A percentile compares a stretch with the other conserved stretches of the same genome.
phyloP scores from a whole-genome alignment of 441 rosid genomes.

The Geranium incanum region DNA sequence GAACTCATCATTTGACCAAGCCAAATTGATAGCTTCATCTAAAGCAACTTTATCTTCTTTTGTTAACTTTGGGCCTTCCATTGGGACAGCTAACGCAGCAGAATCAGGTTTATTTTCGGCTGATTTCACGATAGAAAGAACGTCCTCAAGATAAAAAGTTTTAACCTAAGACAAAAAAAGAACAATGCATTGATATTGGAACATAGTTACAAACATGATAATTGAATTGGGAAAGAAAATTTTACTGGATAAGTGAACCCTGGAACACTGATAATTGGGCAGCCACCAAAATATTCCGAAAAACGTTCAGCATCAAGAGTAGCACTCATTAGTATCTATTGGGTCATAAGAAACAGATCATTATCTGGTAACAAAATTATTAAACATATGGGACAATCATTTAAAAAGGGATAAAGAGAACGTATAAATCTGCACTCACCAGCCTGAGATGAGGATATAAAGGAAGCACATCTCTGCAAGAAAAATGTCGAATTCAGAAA shows the following conservation, averaged over 20 bases:
- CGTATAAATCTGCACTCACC: constrained; percentile 48
- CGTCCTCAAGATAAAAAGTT: constrained; percentile 72
- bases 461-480: constrained; percentile 89
- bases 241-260: constrained; percentile 92
- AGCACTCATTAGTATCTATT: constrained; percentile 95
- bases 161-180: constrained; percentile 48
- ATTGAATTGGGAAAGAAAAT: constrained; percentile 16
- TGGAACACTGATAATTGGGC: constrained; percentile 81
- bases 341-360: not conserved
- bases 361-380: constrained; percentile 10
- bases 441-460: constrained; percentile 70
- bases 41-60: constrained; percentile 63
- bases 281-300: constrained; percentile 92
- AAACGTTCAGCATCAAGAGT: constrained; percentile 89
- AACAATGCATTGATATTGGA: constrained; percentile 20
- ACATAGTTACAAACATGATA: constrained; percentile 6
- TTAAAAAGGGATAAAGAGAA: constrained; percentile 12
- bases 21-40: constrained; percentile 77
- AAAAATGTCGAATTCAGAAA: constrained; percentile 20
- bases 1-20: constrained; percentile 80
- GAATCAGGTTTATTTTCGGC: constrained; percentile 47
- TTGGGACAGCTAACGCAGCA: constrained; percentile 26
- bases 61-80: constrained; percentile 38
- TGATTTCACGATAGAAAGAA: constrained; percentile 63
- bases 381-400: not conserved